These are phyloP conservation scores for Stagonosporopsis cucurbitacearum DNA, from an alignment of 2,329 filamentous ascomycete species.

Conservation along the genomic window DNA sequence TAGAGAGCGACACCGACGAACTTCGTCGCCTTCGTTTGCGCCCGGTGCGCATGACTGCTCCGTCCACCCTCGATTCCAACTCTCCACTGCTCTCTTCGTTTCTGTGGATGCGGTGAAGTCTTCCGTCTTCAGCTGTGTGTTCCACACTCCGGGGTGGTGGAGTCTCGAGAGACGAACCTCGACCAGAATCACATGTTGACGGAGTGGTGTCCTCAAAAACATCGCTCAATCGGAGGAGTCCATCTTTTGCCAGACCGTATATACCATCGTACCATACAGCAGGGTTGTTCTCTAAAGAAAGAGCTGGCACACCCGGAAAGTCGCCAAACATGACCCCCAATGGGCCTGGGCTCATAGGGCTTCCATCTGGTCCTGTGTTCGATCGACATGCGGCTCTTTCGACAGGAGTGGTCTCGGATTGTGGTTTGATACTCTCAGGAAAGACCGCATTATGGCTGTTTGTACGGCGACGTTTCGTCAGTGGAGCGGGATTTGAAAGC, in stretches of 20 bases:
- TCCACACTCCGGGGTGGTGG: constrained; percentile 28
- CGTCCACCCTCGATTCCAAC: constrained; percentile 12
- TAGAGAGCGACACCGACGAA: constrained; percentile 29
- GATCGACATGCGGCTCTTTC: constrained; percentile 6
- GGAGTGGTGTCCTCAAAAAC: constrained; percentile 20
- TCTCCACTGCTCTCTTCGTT: neutral
- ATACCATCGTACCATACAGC: constrained; percentile 5
- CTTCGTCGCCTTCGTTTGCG: constrained; percentile 37
- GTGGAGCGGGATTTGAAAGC: constrained; percentile 26
- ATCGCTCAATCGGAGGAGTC: constrained; percentile 7
- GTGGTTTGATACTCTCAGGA: neutral
- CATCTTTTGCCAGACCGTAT: constrained; percentile 4
- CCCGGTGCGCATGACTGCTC: constrained; percentile 18
- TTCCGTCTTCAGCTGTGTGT: constrained; percentile 11
- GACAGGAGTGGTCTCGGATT: neutral
- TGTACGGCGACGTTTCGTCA: constrained; percentile 42
- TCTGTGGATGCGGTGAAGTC: neutral
- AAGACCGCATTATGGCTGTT: constrained; percentile 22
- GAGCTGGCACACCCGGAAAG: constrained; percentile 32
- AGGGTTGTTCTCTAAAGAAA: constrained; percentile 12
- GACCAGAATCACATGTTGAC: constrained; percentile 31
- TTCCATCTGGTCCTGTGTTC: constrained; percentile 9
- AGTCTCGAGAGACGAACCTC: constrained; percentile 37
- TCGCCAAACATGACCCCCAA: constrained; percentile 39
- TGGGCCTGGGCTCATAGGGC: constrained; percentile 20